Percentiles rank a stretch among this genome's conserved stretches.
Conservation (phyloP, 2,329 filamentous ascomycete genomes). For the Pezicula radicicola region DNA sequence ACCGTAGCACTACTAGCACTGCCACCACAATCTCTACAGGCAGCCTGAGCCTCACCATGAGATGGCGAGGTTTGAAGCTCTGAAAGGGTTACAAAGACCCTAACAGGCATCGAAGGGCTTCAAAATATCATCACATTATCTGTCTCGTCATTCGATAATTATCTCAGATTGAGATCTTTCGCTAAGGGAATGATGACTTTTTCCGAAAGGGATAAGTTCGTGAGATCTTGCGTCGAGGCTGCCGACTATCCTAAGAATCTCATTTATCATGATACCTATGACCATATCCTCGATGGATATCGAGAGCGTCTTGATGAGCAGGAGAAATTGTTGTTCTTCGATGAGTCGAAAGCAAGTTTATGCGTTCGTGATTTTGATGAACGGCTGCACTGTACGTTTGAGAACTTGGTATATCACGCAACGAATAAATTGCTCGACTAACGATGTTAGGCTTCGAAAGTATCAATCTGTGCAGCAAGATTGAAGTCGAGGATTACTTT, state of each 20-base stretch:
- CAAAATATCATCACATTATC: no score
- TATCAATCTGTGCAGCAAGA: slow-evolving; percentile 1
- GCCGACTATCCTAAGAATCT: slow-evolving; percentile 3
- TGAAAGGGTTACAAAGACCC: no score
- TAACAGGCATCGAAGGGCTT: no score
- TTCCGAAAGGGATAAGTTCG: no score
- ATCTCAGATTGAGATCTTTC: no score
- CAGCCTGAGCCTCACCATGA: no score
- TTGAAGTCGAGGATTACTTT: slow-evolving; percentile 5
- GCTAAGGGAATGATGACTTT: no score
- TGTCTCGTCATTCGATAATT: no score
- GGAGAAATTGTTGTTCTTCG: slow-evolving; percentile 7
- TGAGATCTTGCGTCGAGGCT: slow-evolving; percentile 1
- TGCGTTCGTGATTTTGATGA: slow-evolving; percentile 15
- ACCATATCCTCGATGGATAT: slow-evolving; percentile 8
- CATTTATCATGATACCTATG: slow-evolving; percentile 3
- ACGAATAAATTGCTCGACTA: background rate
- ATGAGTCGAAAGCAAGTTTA: slow-evolving; percentile 2
- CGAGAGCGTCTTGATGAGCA: slow-evolving; percentile 5
- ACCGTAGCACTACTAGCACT: no score
- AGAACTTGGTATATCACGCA: background rate
- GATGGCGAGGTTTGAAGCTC: no score
- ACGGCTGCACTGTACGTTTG: background rate
- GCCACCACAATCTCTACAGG: no score
- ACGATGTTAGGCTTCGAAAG: slow-evolving; percentile 7